Evolutionary conservation across 2,329 filamentous ascomycete genomes (phyloP).

Genomic region (Aspergillus sojae): DNA sequence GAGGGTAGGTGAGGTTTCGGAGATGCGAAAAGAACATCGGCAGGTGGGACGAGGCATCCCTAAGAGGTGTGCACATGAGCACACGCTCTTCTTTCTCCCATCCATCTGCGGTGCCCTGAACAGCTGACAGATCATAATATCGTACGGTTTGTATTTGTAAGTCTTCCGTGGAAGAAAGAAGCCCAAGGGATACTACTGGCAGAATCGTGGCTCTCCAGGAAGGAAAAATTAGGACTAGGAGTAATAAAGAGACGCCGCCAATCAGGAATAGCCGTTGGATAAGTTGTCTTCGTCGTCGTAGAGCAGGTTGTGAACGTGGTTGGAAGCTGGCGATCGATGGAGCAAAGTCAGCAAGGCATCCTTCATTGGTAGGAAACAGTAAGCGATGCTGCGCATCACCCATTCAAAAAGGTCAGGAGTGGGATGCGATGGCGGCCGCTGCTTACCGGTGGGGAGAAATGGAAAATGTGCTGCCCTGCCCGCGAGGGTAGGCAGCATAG

Average conservation of each 20-base stretch:
- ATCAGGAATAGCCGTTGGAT: constrained; percentile 67
- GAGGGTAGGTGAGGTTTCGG: constrained; percentile 94
- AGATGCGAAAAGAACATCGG: constrained; percentile 99
- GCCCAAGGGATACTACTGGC: constrained; percentile 67
- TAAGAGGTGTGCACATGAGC: constrained; percentile 87
- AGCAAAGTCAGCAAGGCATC: neutral
- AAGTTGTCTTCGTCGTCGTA: constrained; percentile 73
- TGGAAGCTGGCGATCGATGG: constrained; percentile 66
- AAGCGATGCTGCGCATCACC: neutral
- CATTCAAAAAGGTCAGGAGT: neutral
- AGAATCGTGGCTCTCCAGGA: constrained; percentile 68
- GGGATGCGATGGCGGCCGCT: neutral
- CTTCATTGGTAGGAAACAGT: neutral
- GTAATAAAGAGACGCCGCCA: constrained; percentile 58
- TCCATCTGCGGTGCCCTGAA: constrained; percentile 85
- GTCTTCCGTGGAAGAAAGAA: constrained; percentile 68
- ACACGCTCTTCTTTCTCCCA: constrained; percentile 98
- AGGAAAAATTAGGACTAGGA: constrained; percentile 73
- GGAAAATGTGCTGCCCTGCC: constrained; percentile 72
- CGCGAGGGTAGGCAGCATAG: constrained; percentile 67
- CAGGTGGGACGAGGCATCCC: constrained; percentile 89
- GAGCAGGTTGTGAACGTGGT: constrained; percentile 73
- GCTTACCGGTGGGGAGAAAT: constrained; percentile 85
- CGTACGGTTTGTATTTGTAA: constrained; percentile 90
- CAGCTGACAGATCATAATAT: constrained; percentile 93